Evolutionary conservation across 768 basidiomycete species (phyloP), one percentile per base, ranked within the genome.

Genomic region (Galerina marginata): DNA sequence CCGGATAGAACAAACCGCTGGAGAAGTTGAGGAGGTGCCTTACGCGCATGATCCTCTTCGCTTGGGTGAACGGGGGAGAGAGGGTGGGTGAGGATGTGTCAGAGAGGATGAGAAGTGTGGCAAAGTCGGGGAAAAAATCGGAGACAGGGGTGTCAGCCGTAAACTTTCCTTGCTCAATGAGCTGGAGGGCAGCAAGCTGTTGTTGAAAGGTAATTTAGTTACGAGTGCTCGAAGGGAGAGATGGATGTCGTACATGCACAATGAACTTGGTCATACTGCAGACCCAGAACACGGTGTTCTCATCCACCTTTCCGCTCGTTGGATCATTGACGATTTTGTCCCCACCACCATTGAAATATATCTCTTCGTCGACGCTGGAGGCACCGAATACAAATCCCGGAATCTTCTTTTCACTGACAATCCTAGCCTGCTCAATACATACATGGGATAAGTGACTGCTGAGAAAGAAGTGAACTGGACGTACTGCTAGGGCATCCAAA

Each of bases 181-280:
- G 67, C 45, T 73, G 74, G 43, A 74, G 62, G 15, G 70, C 68
- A 15, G 75, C 72, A 43, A 76, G 62, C 74, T 76, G 45, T 20
- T 12, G 3, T 2, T 6, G 36, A 33, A 50, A 47, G 20, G 23
- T 20, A 2, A 36, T 48, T 33, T 11, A 39, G 37, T 37, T 38
- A 3, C 23, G 16, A 33, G 7, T 10, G n/a, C n/a, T 38, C 2
- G 25, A 11, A n/a, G 54, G n/a, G 48, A 53, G 23, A 45, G 6
- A 44, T 20, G 15, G 26, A 25, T 12, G 14, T 62, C 74, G 6
- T 58, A 76, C 77, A 20, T 74, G 67, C 16, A 67, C 68, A 15
- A 76, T 56, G 33, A 77, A 58, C 56, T 78, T 77, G 1, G 75
- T 75, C 64, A 72, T 70, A 55, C 77, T 78, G 62, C 76, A 77